Evolutionary conservation across 1,284 basidiomycete species (phyloP), one percentile per base, ranked within the genome.

Genomic region (Sanguinoderma infundibulare): DNA sequence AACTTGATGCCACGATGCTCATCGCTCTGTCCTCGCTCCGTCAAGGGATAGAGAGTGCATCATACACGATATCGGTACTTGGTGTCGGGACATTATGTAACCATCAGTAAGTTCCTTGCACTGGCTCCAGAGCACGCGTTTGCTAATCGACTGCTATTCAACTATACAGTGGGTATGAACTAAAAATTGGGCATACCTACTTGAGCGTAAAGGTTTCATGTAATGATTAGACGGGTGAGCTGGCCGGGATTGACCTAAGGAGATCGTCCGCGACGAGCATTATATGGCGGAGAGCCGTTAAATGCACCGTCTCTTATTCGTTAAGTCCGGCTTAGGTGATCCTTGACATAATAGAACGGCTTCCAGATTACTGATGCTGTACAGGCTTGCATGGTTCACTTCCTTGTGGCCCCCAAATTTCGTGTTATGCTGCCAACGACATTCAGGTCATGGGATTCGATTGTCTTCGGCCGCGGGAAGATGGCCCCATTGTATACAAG

Each of bases 401-500:
- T 28, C 53, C 53, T 5, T 15, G 17, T 10, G 53, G 44, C 15
- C 40, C 40, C n/a, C 53, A 40, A 3, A 30, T 44, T 20, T 17
- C 60, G 12, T 63, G 62, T 0, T 65, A 68, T 39, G 47, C 60
- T 73, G 10, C 65, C 72, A 1, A 65, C 68, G 1, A 63, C 59
- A 47, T 72, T 5, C 70, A 72, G 46, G 61, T 69, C 17, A 49
- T 56, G 50, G 69, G 66, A 5, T 44, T 61, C 22, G 72, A 72
- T 42, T 63, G 65, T 20, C 47, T 70, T 12, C n/a, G n/a, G n/a
- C n/a, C n/a, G n/a, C 64, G 71, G 24, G 71, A 73, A 53, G 67
- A 72, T 17, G 70, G 66, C n/a, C n/a, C n/a, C 3, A 42, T 70
- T 10, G 44, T 72, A 5, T 72, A 72, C 55, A 67, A 67, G 39